phyloP scores from a whole-genome alignment of 73 alveolate genomes.

The Tetrahymena borealis region DNA sequence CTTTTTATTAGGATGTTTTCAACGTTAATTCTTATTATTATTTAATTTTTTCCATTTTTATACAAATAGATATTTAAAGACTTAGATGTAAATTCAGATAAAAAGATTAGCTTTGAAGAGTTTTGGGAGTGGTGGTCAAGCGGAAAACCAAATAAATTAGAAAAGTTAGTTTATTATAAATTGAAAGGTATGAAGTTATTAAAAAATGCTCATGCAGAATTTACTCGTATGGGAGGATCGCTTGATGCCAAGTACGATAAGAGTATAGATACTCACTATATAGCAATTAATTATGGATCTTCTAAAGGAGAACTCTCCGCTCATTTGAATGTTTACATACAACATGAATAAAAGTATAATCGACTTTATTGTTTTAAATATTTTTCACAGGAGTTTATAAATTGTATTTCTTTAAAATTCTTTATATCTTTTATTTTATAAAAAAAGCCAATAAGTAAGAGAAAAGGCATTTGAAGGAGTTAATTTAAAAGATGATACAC shows the following conservation, averaged over 20 bases:
- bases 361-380: no score
- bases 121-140: slow-evolving; percentile 42
- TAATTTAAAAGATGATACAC: background rate
- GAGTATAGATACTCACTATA: slow-evolving; percentile 14
- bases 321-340: background rate
- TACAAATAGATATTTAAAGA: slow-evolving; percentile 9
- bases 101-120: slow-evolving; percentile 24
- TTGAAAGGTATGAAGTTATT: slow-evolving; percentile 9
- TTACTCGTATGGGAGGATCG: slow-evolving; percentile 19
- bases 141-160: slow-evolving; percentile 28
- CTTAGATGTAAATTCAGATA: slow-evolving; percentile 15
- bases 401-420: background rate
- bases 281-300: slow-evolving; percentile 26
- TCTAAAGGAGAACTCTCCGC: slow-evolving; percentile 3
- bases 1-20: background rate
- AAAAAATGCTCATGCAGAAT: slow-evolving; percentile 16
- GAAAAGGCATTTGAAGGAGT: background rate
- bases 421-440: background rate
- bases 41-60: background rate
- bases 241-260: slow-evolving; percentile 19
- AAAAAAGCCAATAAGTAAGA: slow-evolving; percentile 12
- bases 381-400: no score
- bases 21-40: background rate
- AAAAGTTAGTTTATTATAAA: slow-evolving; percentile 12
- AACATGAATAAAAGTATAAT: background rate